Percentiles rank a stretch among this genome's conserved stretches.
These are phyloP conservation scores for Populus hybrid DNA, from an alignment of 441 rosid species.

Conservation along the genomic window DNA sequence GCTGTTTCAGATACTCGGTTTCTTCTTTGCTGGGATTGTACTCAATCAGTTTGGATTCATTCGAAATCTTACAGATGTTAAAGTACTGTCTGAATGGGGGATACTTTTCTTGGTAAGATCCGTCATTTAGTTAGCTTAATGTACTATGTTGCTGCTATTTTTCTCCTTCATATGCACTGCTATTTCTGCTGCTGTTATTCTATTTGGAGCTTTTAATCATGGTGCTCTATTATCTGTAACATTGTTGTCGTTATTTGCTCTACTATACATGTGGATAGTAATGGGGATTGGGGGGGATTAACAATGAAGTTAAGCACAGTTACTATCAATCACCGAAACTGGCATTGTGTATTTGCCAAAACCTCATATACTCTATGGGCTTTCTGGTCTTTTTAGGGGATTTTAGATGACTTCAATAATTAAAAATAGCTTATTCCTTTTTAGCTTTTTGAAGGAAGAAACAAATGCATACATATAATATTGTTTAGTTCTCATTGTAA, in stretches of 20 bases:
- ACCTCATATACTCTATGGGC: neutral
- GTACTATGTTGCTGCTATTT: neutral
- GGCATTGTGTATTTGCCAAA: neutral
- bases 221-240: neutral
- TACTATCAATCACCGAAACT: neutral
- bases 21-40: constrained; percentile 95
- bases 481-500: neutral
- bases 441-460: neutral
- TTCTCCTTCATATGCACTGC: neutral
- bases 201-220: neutral
- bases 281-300: no score
- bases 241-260: neutral
- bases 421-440: neutral
- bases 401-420: neutral
- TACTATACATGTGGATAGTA: neutral
- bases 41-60: constrained; percentile 91
- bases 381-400: neutral
- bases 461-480: neutral
- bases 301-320: neutral
- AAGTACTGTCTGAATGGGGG: constrained; percentile 98
- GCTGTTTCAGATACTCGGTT: constrained; percentile 83
- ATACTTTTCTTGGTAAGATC: constrained; percentile 92
- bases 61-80: constrained; percentile 89
- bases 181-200: constrained; percentile 7
- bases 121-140: constrained; percentile 4